Evolutionary conservation across 768 basidiomycete species (phyloP).

Genomic region (Pulveroboletus sp.): DNA sequence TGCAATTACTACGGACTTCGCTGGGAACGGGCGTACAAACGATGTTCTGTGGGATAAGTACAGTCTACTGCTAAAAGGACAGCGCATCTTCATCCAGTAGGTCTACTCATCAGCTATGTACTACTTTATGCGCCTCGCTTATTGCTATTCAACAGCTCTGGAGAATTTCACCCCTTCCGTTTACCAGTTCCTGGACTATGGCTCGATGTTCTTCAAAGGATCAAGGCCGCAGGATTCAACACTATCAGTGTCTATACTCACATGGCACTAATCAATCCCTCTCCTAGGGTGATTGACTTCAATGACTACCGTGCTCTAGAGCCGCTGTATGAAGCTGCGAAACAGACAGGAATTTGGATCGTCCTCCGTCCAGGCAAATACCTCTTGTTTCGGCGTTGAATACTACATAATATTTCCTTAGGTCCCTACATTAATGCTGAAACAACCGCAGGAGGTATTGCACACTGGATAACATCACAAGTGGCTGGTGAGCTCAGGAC

Average conservation of each 20-base stretch:
- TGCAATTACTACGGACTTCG: conserved; percentile 5
- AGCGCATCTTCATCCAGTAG: conserved; percentile 69
- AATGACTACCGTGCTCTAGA: conserved; percentile 61
- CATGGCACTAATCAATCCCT: conserved; percentile 74
- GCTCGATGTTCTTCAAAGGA: conserved; percentile 78
- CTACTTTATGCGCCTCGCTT: background rate
- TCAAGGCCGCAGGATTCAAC: conserved; percentile 78
- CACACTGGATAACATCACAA: conserved; percentile 65
- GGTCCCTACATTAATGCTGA: conserved; percentile 68
- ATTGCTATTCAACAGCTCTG: conserved; percentile 46
- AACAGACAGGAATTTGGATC: conserved; percentile 69
- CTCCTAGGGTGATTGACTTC: conserved; percentile 71
- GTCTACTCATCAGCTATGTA: conserved; percentile 23
- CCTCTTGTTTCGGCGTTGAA: background rate
- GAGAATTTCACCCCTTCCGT: conserved; percentile 82
- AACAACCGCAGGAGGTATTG: conserved; percentile 71
- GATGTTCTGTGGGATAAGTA: conserved; percentile 61
- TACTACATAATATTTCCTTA: conserved; percentile 7
- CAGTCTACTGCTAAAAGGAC: conserved; percentile 63
- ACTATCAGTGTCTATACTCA: conserved; percentile 74
- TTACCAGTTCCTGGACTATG: conserved; percentile 76
- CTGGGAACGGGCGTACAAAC: conserved; percentile 32
- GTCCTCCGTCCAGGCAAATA: conserved; percentile 70
- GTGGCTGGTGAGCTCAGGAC: conserved; percentile 67
- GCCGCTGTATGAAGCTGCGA: conserved; percentile 71